A percentile compares a stretch with the other conserved stretches of the same genome.
Conservation (phyloP, 1,139 yeast species). For the Pichia cactophila region DNA sequence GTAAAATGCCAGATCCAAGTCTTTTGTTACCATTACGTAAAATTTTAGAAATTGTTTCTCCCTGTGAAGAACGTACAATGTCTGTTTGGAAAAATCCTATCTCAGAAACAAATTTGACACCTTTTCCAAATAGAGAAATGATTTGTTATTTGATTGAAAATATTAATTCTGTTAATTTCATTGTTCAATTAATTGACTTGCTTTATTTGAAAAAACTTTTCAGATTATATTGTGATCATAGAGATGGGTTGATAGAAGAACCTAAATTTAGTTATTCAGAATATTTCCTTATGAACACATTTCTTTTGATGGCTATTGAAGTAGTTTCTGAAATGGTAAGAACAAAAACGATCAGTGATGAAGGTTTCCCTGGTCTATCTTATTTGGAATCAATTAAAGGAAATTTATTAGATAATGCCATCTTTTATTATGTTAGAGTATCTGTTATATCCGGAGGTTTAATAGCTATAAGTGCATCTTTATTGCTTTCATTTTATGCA, state of each 20-base stretch:
- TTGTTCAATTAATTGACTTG: slow-evolving; percentile 9
- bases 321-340: slow-evolving; percentile 11
- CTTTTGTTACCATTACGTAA: slow-evolving; percentile 20
- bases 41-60: slow-evolving; percentile 18
- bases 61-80: slow-evolving; percentile 17
- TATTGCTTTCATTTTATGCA: slow-evolving; percentile 39
- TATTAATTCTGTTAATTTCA: slow-evolving; percentile 2
- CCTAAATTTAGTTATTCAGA: slow-evolving; percentile 23
- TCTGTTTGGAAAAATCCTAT: slow-evolving; percentile 31
- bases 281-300: slow-evolving; percentile 22
- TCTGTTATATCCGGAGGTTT: slow-evolving; percentile 45
- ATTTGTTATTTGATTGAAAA: slow-evolving; percentile 12
- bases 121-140: slow-evolving; percentile 27
- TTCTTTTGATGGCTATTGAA: slow-evolving; percentile 17
- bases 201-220: slow-evolving; percentile 9
- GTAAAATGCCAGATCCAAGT: slow-evolving; percentile 27
- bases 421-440: slow-evolving; percentile 43
- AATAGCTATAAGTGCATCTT: slow-evolving; percentile 41
- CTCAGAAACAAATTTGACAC: slow-evolving; percentile 19
- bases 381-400: slow-evolving; percentile 14
- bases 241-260: slow-evolving; percentile 20
- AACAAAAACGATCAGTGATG: not conserved
- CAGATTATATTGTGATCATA: slow-evolving; percentile 19
- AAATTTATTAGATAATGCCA: slow-evolving; percentile 27
- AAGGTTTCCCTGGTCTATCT: slow-evolving; percentile 3